phyloP scores from a whole-genome alignment of 2,329 filamentous ascomycete species.

The Lojkania enalia region DNA sequence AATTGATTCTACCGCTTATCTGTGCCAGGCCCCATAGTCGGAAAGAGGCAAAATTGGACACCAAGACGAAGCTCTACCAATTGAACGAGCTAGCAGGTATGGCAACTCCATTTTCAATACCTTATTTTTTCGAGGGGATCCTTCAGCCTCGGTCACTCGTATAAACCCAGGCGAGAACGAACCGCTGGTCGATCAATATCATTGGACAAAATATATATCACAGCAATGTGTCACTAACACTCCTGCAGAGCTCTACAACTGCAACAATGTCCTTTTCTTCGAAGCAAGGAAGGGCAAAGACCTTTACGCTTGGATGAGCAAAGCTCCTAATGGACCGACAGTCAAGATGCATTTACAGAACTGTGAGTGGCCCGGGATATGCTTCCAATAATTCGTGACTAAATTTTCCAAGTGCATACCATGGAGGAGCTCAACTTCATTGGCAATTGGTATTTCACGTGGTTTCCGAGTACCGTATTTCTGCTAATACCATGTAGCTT shows the following conservation, averaged over 20 bases:
- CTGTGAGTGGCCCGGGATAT: background rate
- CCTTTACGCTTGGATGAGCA: conserved; percentile 90
- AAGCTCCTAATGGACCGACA: conserved; percentile 81
- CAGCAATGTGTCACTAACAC: conserved; percentile 49
- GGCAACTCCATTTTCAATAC: background rate
- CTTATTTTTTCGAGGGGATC: conserved; percentile 62
- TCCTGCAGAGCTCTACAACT: conserved; percentile 74
- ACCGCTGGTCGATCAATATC: too few species aligned
- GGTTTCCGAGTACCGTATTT: background rate
- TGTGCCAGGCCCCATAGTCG: conserved; percentile 71
- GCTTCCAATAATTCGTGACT: conserved; percentile 46
- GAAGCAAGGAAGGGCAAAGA: conserved; percentile 94
- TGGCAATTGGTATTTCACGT: conserved; percentile 69
- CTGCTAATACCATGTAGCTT: conserved; percentile 47
- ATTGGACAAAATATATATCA: too few species aligned
- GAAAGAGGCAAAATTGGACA: conserved; percentile 96
- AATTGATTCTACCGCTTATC: conserved; percentile 14
- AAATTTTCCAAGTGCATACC: conserved; percentile 66
- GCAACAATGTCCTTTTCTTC: conserved; percentile 93
- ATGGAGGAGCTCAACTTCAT: conserved; percentile 97
- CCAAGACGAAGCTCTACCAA: conserved; percentile 76
- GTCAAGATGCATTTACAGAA: conserved; percentile 80
- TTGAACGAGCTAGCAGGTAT: conserved; percentile 46
- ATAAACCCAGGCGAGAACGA: too few species aligned
- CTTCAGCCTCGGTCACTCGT: conserved; percentile 45